These are phyloP conservation scores for Escovopsis sp. DNA, from an alignment of 2,329 filamentous ascomycete genomes.

Conservation along the genomic window DNA sequence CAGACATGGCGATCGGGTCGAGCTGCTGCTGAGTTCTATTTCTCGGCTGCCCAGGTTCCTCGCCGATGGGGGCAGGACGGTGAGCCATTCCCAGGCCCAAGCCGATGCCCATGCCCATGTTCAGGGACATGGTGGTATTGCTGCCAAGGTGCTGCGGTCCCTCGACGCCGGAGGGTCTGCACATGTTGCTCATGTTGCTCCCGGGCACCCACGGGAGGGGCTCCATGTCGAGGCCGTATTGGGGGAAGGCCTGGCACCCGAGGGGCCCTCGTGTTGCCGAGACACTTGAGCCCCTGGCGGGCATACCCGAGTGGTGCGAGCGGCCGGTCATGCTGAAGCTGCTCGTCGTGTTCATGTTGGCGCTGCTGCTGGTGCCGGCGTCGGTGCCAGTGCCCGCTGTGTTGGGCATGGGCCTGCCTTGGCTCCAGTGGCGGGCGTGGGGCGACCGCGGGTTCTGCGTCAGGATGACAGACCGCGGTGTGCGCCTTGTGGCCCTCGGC, in stretches of 20 bases:
- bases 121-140: no score
- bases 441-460: no score
- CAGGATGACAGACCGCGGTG: no score
- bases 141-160: neutral
- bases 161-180: neutral
- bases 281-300: conserved; percentile 14
- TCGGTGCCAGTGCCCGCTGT: no score
- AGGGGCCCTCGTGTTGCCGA: conserved; percentile 4
- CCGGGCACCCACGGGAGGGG: conserved; percentile 2
- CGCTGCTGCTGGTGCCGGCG: conserved; percentile 5
- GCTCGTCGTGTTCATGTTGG: conserved; percentile 7
- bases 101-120: no score
- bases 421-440: neutral
- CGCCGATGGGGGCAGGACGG: conserved; percentile 3
- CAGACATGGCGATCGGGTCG: no score
- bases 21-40: neutral
- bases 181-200: no score
- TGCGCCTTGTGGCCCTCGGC: neutral
- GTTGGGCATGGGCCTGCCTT: conserved; percentile 1
- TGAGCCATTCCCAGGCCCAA: no score
- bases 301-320: neutral
- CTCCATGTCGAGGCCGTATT: neutral
- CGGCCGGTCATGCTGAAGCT: conserved; percentile 8
- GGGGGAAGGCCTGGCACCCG: no score
- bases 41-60: neutral